Conservation (phyloP, 2,329 filamentous ascomycete genomes). For the Nemania sp. region DNA sequence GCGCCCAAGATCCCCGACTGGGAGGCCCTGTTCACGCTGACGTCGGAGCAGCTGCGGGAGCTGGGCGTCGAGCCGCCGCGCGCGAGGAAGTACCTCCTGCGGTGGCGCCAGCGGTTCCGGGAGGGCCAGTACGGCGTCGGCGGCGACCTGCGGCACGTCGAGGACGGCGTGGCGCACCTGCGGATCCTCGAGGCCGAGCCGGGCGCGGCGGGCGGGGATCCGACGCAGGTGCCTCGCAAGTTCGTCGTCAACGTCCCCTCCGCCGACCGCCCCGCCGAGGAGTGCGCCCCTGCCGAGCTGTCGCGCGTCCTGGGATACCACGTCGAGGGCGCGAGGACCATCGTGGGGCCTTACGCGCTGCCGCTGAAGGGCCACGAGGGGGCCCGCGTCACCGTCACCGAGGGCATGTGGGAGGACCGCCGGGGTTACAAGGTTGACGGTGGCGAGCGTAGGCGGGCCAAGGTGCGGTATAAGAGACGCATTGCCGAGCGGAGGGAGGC, state of each 20-base stretch:
- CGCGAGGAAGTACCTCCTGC: slow-evolving; percentile 79
- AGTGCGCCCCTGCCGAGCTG: slow-evolving; percentile 45
- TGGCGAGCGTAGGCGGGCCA: slow-evolving; percentile 85
- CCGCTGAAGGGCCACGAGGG: slow-evolving; percentile 68
- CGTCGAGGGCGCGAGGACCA: slow-evolving; percentile 68
- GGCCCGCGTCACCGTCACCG: slow-evolving; percentile 70
- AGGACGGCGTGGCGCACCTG: slow-evolving; percentile 42
- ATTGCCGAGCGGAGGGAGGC: slow-evolving; percentile 76
- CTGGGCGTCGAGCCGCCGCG: slow-evolving; percentile 87
- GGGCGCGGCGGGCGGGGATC: slow-evolving; percentile 44
- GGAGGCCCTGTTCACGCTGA: slow-evolving; percentile 85
- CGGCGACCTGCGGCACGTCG: slow-evolving; percentile 77
- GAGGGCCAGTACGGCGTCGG: slow-evolving; percentile 78
- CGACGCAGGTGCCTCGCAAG: slow-evolving; percentile 50
- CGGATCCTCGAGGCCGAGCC: slow-evolving; percentile 44
- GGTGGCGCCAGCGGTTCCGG: slow-evolving; percentile 85
- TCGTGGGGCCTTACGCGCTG: slow-evolving; percentile 75
- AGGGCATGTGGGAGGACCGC: slow-evolving; percentile 92
- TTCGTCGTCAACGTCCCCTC: slow-evolving; percentile 61
- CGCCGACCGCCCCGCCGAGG: slow-evolving; percentile 48
- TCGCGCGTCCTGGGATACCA: slow-evolving; percentile 67
- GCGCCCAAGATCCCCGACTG: slow-evolving; percentile 86
- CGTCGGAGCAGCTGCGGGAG: slow-evolving; percentile 76
- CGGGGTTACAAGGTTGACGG: slow-evolving; percentile 92
- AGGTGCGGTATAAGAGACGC: slow-evolving; percentile 85